phyloP scores from a whole-genome alignment of 2,329 filamentous ascomycete genomes.

The Fusarium liriodendri region DNA sequence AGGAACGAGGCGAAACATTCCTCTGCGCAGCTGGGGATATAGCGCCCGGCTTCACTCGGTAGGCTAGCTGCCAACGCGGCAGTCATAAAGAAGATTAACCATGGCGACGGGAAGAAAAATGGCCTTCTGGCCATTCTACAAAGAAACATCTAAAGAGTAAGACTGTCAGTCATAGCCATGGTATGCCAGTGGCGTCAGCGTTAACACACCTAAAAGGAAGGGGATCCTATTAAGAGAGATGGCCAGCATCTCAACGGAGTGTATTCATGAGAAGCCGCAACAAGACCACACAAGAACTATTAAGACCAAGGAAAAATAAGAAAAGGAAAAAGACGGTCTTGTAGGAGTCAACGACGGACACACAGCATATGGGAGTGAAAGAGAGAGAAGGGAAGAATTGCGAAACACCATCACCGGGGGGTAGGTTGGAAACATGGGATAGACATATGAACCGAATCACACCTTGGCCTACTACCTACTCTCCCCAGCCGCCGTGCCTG shows the following conservation, averaged over 20 bases:
- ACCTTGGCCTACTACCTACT: background rate
- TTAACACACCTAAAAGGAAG: conserved; percentile 41
- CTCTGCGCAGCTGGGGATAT: conserved; percentile 69
- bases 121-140: conserved; percentile 57
- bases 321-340: conserved; percentile 19
- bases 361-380: conserved; percentile 14
- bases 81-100: conserved; percentile 45
- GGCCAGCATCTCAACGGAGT: conserved; percentile 52
- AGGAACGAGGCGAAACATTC: conserved; percentile 73
- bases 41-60: conserved; percentile 52
- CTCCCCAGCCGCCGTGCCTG: background rate
- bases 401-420: conserved; percentile 29
- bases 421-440: conserved; percentile 16
- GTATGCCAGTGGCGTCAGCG: background rate
- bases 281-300: conserved; percentile 27
- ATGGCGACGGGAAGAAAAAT: conserved; percentile 44
- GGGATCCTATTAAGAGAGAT: conserved; percentile 45
- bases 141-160: conserved; percentile 52
- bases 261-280: conserved; percentile 40
- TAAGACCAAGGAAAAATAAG: conserved; percentile 15
- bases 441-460: conserved; percentile 30
- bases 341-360: conserved; percentile 23
- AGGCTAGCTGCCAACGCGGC: conserved; percentile 47
- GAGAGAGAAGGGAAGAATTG: conserved; percentile 22
- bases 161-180: conserved; percentile 8